Percentiles rank a stretch among this genome's conserved stretches.
phyloP scores from a whole-genome alignment of 2,329 filamentous ascomycete species.

The Neopestalotiopsis rosae region DNA sequence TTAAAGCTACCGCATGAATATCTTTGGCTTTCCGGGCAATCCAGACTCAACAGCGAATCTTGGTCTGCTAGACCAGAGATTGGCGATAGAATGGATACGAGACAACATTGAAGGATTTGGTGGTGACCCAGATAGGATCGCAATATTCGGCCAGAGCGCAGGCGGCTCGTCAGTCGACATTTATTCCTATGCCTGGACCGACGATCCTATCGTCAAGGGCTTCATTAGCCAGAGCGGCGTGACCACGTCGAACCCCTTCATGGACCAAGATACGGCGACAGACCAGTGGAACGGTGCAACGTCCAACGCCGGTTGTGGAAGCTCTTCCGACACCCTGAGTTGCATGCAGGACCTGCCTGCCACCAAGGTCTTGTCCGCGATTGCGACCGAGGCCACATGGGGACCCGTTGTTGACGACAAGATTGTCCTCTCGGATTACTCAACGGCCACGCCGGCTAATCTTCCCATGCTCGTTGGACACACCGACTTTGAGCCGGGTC shows the following conservation, averaged over 20 bases:
- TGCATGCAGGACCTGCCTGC: constrained; percentile 5
- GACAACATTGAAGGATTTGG: constrained; percentile 40
- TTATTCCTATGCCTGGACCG: constrained; percentile 7
- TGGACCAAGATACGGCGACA: background rate
- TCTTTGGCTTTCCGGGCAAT: constrained; percentile 17
- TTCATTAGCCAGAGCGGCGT: constrained; percentile 12
- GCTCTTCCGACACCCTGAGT: background rate
- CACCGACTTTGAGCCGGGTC: constrained; percentile 14
- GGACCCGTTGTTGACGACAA: constrained; percentile 9
- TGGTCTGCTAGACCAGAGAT: constrained; percentile 51
- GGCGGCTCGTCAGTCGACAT: constrained; percentile 13
- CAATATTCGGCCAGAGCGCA: constrained; percentile 18
- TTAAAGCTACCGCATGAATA: constrained; percentile 16
- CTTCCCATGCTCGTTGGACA: constrained; percentile 13
- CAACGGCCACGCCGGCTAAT: background rate
- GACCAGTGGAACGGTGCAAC: constrained; percentile 4
- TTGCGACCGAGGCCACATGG: background rate
- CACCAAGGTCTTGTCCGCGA: constrained; percentile 4
- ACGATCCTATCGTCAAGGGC: constrained; percentile 14
- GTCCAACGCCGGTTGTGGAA: background rate
- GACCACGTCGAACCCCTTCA: background rate
- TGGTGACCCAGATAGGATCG: constrained; percentile 37
- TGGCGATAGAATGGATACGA: constrained; percentile 63
- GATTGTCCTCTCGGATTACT: constrained; percentile 13
- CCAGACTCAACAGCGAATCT: constrained; percentile 47